Evolutionary conservation across 2,329 filamentous ascomycete genomes (phyloP), one percentile per base, ranked within the genome.

Genomic region (Metarhizium humberi): DNA sequence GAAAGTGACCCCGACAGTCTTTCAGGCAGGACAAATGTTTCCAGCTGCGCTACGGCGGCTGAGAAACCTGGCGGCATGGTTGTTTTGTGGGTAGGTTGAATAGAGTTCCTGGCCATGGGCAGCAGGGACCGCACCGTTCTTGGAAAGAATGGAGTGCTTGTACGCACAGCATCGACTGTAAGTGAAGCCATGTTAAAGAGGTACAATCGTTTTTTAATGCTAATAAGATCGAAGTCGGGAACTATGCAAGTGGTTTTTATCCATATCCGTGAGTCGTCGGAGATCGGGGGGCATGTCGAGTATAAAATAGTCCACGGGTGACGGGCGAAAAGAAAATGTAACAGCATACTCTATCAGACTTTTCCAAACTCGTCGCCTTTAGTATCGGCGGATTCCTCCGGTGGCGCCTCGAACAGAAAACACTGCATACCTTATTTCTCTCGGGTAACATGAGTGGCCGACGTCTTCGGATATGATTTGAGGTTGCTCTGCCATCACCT

Each of bases 11-110:
- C 69, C 0, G 66, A 69, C 10, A 77, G 65, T 6, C 57, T 62
- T 0, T 66, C 59, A 3, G 75, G 75, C 2, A 78, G 62, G n/a
- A 61, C 58, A 53, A 77, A 77, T 1, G 74, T 76, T 55, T 73
- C 64, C 6, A 77, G 66, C 3, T 64, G 56, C 13, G 61, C 64
- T 32, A 65, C 52, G 2, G 46, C 53, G 36, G 64, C 65, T 7
- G 36, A 54, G 53, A 62, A 65, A 3, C 65, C 67, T 6, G 66
- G 66, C 1, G 67, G 67, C 57, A 67, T 62, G 3, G 60, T 59
- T 20, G 52, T 32, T 2, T 40, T 45, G 47, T 10, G 42, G 14
- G 13, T 18, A 13, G 32, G 14, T 30, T 6, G 32, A 30, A n/a
- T 47, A 14, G 50, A n/a, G 10, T 49, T n/a, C 8, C 32, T 30